Base-by-base conservation (phyloP, 2,329 filamentous ascomycete genomes). In the Colletotrichum coccodes region DNA sequence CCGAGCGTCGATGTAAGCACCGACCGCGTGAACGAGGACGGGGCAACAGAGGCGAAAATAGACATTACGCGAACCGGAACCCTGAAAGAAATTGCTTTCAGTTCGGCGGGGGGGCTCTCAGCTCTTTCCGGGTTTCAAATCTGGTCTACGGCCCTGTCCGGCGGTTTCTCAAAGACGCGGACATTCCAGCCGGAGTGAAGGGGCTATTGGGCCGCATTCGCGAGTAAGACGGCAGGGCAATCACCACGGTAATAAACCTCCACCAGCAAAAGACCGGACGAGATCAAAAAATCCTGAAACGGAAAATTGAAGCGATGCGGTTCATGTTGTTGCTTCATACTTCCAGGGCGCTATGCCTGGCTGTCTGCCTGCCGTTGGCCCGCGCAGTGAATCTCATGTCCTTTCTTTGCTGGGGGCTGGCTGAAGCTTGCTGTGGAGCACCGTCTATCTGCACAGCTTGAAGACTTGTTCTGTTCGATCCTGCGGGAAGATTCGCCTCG, bases 1-100 rank as follows among this genome's bases (percentile, higher is more conserved):
- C 66, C 56, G 66, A n/a, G n/a, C n/a, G 53, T 56, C 53, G 54
- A 21, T 42, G 7, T 52, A 14, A 23, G 18, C 54, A 18, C 47
- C 61, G 61, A 34, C n/a, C 23, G 23, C 40, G 40, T 23, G 16
- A 21, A 23, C 14, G 34, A 42, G 21, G 4, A 32, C 30, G 12
- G 18, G 14, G 21, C 23, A 42, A 18, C 28, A 50, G 16, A 16
- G 6, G 11, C 30, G n/a, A 5, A 3, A 12, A 5, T 23, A 6
- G 2, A 16, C 2, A 4, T 9, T 34, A 11, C 2, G 11, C 5
- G 11, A 8, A 8, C 9, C 3, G 14, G 30, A 36, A 21, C 9
- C 1, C 11, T 9, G 1, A 4, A 28, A 3, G 7, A 26, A 2
- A 1, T 30, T 30, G 0, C 16, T 6, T 32, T 14, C 18, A 6